A percentile compares a stretch with the other conserved stretches of the same genome.
phyloP scores from a whole-genome alignment of 192 early-diverging fungal species.

The Powellomyces hirtus region DNA sequence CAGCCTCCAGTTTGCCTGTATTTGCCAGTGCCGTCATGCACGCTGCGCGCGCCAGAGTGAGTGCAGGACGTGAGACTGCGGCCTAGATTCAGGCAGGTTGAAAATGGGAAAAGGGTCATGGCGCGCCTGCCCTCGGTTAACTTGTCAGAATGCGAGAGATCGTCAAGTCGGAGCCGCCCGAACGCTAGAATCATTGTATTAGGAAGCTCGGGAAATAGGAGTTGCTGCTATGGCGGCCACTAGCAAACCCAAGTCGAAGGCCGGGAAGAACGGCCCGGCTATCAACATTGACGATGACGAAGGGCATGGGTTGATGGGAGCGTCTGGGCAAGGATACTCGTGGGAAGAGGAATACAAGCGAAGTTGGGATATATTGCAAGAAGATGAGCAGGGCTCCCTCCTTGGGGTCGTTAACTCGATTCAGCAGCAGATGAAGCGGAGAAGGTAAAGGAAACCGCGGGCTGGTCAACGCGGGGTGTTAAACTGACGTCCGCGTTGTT shows the following conservation, averaged over 20 bases:
- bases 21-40: too few relatives aligned
- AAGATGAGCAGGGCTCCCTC: conserved; percentile 72
- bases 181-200: too few relatives aligned
- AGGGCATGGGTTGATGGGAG: conserved; percentile 10
- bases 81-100: too few relatives aligned
- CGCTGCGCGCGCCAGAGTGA: too few relatives aligned
- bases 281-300: conserved; percentile 20
- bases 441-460: conserved; percentile 42
- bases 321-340: conserved; percentile 62
- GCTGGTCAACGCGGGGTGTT: background rate
- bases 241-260: background rate
- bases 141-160: too few relatives aligned
- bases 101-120: too few relatives aligned
- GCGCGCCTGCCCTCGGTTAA: too few relatives aligned
- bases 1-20: too few relatives aligned
- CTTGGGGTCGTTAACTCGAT: conserved; percentile 70
- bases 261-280: background rate
- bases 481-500: too few relatives aligned
- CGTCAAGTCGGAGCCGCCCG: too few relatives aligned
- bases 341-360: conserved; percentile 98
- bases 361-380: conserved; percentile 73
- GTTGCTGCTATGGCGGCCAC: background rate
- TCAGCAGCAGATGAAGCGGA: conserved; percentile 61
- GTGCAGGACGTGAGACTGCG: too few relatives aligned
- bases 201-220: too few relatives aligned